These are phyloP conservation scores for Domatiomyces globalis DNA, from an alignment of 2,329 filamentous ascomycete genomes.

Conservation along the genomic window DNA sequence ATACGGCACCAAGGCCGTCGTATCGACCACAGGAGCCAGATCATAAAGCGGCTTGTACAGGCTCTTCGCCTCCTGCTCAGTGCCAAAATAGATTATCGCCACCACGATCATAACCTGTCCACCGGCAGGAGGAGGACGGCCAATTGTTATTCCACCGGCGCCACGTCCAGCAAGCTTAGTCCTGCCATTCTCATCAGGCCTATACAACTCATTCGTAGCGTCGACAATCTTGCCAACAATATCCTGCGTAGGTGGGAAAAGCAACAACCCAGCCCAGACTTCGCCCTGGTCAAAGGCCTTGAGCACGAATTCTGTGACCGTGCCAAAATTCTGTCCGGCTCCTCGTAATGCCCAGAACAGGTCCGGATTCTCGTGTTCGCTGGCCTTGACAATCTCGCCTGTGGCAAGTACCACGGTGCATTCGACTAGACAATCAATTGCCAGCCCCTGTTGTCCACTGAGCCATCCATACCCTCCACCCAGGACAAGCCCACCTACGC, in stretches of 20 bases:
- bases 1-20: slow-evolving; percentile 30
- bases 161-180: slow-evolving; percentile 13
- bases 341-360: slow-evolving; percentile 31
- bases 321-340: slow-evolving; percentile 30
- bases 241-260: slow-evolving; percentile 17
- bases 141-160: slow-evolving; percentile 19
- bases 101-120: slow-evolving; percentile 21
- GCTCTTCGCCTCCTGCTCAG: slow-evolving; percentile 23
- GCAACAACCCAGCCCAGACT: slow-evolving; percentile 24
- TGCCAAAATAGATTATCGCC: slow-evolving; percentile 27
- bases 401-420: slow-evolving; percentile 26
- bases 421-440: slow-evolving; percentile 36
- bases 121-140: slow-evolving; percentile 21
- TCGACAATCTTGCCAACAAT: slow-evolving; percentile 18
- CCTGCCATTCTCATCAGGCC: slow-evolving; percentile 13
- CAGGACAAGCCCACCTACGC: slow-evolving; percentile 44
- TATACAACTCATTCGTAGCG: slow-evolving; percentile 18
- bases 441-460: slow-evolving; percentile 40
- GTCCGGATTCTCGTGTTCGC: slow-evolving; percentile 23
- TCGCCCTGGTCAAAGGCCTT: slow-evolving; percentile 22
- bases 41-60: slow-evolving; percentile 27
- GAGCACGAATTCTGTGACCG: slow-evolving; percentile 30
- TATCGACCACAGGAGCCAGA: slow-evolving; percentile 26
- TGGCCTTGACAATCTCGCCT: slow-evolving; percentile 26
- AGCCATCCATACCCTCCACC: slow-evolving; percentile 48